Conservation (phyloP, 1,139 yeast species). For the Wickerhamomyces sp. region DNA sequence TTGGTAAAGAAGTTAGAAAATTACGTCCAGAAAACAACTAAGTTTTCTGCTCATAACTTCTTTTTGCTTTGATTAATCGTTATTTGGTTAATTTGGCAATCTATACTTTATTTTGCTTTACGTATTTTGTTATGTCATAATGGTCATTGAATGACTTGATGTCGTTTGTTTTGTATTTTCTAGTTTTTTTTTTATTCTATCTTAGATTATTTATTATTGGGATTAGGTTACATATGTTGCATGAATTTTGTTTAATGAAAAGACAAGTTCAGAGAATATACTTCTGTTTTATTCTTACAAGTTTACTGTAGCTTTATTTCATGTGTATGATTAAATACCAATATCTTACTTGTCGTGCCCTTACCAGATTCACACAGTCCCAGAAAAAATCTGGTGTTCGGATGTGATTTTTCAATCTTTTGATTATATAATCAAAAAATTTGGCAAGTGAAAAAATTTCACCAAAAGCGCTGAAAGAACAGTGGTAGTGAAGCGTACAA, state of each 20-base stretch:
- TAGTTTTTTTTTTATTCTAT: slow-evolving; percentile 1
- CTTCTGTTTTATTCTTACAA: background rate
- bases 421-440: background rate
- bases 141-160: slow-evolving; percentile 27
- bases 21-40: slow-evolving; percentile 98
- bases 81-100: background rate
- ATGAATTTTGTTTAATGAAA: slow-evolving; percentile 21
- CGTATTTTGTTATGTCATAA: slow-evolving; percentile 15
- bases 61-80: slow-evolving; percentile 1
- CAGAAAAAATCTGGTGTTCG: background rate
- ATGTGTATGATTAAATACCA: too few species aligned
- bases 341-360: too few species aligned
- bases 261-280: slow-evolving; percentile 17
- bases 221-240: slow-evolving; percentile 15
- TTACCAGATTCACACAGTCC: background rate
- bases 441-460: slow-evolving; percentile 2
- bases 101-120: slow-evolving; percentile 8
- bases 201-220: slow-evolving; percentile 8
- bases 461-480: background rate
- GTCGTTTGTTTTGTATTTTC: slow-evolving; percentile 5
- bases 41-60: slow-evolving; percentile 15
- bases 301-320: too few species aligned
- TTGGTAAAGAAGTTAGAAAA: slow-evolving; percentile 99
- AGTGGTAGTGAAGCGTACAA: background rate
- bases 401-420: background rate